Evolutionary conservation across 2,329 filamentous ascomycete genomes (phyloP).

Genomic region (Ophiostoma quercus): DNA sequence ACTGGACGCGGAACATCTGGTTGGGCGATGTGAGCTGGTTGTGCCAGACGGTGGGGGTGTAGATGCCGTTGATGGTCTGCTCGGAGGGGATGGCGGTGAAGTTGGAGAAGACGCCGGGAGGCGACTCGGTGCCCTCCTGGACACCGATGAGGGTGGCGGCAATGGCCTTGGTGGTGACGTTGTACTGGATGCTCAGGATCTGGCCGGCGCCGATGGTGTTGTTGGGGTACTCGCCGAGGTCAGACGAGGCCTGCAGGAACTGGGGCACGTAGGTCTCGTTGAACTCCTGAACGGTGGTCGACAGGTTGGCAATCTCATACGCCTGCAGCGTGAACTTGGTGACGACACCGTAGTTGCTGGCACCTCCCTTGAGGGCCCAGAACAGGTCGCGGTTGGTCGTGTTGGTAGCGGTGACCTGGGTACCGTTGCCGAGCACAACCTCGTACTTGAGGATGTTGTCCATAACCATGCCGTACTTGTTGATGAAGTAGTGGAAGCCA

Average conservation of each 20-base stretch:
- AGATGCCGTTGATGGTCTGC: background rate
- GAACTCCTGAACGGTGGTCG: background rate
- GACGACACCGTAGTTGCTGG: constrained; percentile 39
- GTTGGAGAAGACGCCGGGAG: background rate
- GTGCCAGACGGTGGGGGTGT: constrained; percentile 19
- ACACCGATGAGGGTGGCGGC: background rate
- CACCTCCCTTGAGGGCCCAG: constrained; percentile 40
- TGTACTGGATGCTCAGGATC: constrained; percentile 1
- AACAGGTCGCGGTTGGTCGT: constrained; percentile 38
- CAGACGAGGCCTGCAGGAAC: background rate
- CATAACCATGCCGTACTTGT: constrained; percentile 35
- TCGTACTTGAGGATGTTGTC: constrained; percentile 38
- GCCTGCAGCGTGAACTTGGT: constrained; percentile 26
- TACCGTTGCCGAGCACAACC: constrained; percentile 39
- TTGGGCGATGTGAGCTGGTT: constrained; percentile 32
- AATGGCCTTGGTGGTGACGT: background rate
- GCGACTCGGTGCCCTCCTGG: background rate
- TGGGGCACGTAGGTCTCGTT: background rate
- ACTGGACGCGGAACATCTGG: constrained; percentile 38
- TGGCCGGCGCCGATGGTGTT: background rate
- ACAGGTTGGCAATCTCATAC: background rate
- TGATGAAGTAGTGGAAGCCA: constrained; percentile 34
- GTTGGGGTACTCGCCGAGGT: background rate
- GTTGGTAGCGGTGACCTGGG: constrained; percentile 36
- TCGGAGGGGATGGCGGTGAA: background rate